These are phyloP conservation scores for Chlorophyllum brunneum DNA, from an alignment of 768 basidiomycete species.

Conservation along the genomic window DNA sequence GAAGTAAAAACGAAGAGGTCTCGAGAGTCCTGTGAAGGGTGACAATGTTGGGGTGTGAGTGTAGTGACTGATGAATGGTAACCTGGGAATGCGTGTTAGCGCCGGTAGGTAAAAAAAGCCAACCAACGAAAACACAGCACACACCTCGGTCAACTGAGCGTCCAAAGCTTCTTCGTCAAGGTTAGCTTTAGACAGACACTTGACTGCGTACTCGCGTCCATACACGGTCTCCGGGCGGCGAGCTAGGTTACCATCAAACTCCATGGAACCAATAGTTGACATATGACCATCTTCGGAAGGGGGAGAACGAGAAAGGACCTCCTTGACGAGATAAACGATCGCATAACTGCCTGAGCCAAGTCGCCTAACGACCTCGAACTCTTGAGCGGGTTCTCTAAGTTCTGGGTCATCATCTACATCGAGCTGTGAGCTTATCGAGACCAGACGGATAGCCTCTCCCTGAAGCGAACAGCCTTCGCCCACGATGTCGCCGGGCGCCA, in stretches of 20 bases:
- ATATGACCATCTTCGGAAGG: slow-evolving; percentile 55
- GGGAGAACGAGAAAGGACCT: slow-evolving; percentile 50
- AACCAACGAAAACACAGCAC: slow-evolving; percentile 15
- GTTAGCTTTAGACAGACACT: slow-evolving; percentile 93
- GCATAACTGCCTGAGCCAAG: slow-evolving; percentile 91
- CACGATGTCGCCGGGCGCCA: slow-evolving; percentile 69
- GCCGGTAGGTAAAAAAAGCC: slow-evolving; percentile 15
- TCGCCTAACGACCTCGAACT: slow-evolving; percentile 81
- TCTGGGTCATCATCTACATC: slow-evolving; percentile 28
- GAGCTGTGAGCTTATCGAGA: slow-evolving; percentile 40
- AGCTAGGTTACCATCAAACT: slow-evolving; percentile 39
- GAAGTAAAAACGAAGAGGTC: slow-evolving; percentile 85
- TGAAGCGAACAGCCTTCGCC: slow-evolving; percentile 65
- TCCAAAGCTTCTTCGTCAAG: slow-evolving; percentile 83
- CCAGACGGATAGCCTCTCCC: slow-evolving; percentile 60
- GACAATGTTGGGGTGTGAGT: slow-evolving; percentile 89
- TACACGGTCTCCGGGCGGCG: slow-evolving; percentile 44
- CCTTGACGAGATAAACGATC: slow-evolving; percentile 88
- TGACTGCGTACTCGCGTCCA: slow-evolving; percentile 89
- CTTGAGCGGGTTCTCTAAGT: slow-evolving; percentile 47
- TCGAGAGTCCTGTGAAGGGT: slow-evolving; percentile 92
- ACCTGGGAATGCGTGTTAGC: slow-evolving; percentile 45
- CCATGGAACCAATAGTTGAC: slow-evolving; percentile 52
- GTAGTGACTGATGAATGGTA: slow-evolving; percentile 91
- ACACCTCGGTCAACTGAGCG: slow-evolving; percentile 88